Evolutionary conservation across 257 asterid genomes (phyloP).

Genomic region (Fraxinus cuspidata): DNA sequence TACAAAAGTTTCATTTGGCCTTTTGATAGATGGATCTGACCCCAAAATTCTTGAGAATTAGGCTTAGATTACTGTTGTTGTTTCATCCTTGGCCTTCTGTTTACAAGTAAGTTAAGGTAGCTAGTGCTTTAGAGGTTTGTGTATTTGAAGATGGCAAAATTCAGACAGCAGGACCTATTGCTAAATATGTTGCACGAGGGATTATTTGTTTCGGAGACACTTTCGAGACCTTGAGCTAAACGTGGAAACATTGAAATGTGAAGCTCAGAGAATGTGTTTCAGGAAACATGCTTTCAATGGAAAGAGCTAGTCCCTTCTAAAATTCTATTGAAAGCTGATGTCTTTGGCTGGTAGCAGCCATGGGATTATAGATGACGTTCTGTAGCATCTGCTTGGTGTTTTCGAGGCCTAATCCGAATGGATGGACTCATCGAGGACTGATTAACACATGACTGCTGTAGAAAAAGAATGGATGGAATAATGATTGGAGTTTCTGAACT

Average conservation of each 20-base stretch:
- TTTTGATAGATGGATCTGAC: not conserved
- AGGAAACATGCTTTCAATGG: not conserved
- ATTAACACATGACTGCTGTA: not conserved
- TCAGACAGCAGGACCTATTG: not conserved
- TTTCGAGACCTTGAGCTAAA: not conserved
- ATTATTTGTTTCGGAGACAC: not conserved
- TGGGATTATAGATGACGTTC: not conserved
- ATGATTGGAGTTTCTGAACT: not conserved
- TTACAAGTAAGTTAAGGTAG: not conserved
- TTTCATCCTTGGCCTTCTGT: not conserved
- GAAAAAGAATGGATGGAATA: not conserved
- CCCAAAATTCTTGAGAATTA: not conserved
- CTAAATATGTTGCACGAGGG: not conserved
- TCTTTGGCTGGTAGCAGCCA: not conserved
- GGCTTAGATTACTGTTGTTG: not conserved
- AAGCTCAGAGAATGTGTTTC: not conserved
- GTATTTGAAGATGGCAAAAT: not conserved
- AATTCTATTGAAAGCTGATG: not conserved
- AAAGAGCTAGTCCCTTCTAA: not conserved
- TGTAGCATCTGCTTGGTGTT: not conserved
- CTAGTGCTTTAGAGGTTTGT: not conserved
- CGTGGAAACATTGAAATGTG: not conserved
- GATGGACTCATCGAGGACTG: not conserved
- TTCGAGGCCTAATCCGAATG: not conserved
- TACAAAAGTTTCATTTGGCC: not conserved